These are phyloP conservation scores for Picochlorum sp. DNA, from an alignment of 139 green algal species.

Conservation along the genomic window DNA sequence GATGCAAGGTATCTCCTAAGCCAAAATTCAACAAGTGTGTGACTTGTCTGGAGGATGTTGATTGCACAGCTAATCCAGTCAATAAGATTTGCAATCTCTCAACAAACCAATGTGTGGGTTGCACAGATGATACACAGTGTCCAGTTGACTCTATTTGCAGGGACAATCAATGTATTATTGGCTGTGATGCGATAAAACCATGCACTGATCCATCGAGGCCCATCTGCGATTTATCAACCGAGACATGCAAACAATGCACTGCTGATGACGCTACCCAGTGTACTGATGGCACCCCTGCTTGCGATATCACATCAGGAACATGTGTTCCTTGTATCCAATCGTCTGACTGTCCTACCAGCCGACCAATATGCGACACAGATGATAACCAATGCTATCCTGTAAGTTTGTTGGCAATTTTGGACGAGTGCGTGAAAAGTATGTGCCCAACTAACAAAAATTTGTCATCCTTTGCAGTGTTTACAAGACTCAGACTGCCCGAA, in stretches of 20 bases:
- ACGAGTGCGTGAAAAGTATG: background rate
- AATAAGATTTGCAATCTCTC: background rate
- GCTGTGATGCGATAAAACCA: background rate
- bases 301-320: too few species aligned
- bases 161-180: background rate
- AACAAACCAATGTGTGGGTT: background rate
- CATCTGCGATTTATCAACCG: background rate
- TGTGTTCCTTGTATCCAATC: too few species aligned
- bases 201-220: background rate
- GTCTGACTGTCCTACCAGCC: too few species aligned
- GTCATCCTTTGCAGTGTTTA: background rate
- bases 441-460: background rate
- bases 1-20: background rate
- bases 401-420: background rate
- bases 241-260: background rate
- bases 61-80: background rate
- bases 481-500: background rate
- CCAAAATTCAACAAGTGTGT: background rate
- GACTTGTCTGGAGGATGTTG: background rate
- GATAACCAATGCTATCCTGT: background rate
- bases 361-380: too few species aligned
- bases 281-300: too few species aligned
- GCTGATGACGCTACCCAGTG: too few species aligned
- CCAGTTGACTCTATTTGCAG: background rate
- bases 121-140: background rate